Conservation (phyloP, 2,329 filamentous ascomycete genomes). For the Aspergillus sp. region DNA sequence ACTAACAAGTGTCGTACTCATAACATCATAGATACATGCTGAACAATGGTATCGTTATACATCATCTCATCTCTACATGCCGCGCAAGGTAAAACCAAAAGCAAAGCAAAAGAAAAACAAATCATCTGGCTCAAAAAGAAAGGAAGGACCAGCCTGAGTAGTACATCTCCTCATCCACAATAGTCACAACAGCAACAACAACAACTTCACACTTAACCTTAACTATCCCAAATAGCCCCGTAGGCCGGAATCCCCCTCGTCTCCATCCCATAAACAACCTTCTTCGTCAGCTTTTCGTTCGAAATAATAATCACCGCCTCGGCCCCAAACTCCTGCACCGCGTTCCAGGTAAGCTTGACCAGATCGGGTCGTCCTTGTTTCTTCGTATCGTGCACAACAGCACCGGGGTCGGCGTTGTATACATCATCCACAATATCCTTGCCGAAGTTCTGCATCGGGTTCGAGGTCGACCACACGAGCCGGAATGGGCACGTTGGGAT, state of each 20-base stretch:
- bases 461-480: constrained; percentile 37
- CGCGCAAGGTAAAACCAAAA: not conserved
- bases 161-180: no score
- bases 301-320: constrained; percentile 41
- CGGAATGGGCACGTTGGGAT: constrained; percentile 24
- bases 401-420: constrained; percentile 30
- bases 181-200: no score
- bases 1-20: no score
- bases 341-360: constrained; percentile 21
- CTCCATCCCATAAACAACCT: constrained; percentile 42
- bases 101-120: no score
- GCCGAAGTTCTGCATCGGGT: constrained; percentile 36
- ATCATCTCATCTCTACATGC: no score
- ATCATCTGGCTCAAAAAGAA: no score
- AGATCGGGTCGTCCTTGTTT: constrained; percentile 33
- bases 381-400: constrained; percentile 37
- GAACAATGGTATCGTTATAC: no score
- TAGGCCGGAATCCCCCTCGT: constrained; percentile 36
- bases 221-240: constrained; percentile 22
- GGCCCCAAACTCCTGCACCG: constrained; percentile 30
- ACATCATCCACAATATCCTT: constrained; percentile 31
- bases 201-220: not conserved
- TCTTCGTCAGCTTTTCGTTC: constrained; percentile 36
- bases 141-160: no score
- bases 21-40: no score